Conservation (phyloP, 352 stramenopile genomes). For the Phytopythium chamaehyphon region DNA sequence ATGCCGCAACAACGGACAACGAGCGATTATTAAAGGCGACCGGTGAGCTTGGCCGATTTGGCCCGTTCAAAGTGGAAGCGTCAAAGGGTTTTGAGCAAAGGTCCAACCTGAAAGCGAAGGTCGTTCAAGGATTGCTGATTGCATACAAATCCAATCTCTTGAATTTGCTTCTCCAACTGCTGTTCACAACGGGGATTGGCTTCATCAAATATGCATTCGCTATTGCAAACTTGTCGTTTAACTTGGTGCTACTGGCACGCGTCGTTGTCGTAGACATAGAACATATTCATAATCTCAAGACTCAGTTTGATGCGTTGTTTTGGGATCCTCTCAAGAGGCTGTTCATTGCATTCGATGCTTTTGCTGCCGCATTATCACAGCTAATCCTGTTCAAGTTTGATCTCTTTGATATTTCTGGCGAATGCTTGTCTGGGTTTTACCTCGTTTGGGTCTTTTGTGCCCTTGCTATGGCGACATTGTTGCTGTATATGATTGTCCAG, state of each 20-base stretch:
- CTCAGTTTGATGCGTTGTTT: constrained; percentile 15
- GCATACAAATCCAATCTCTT: constrained; percentile 12
- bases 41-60: constrained; percentile 44
- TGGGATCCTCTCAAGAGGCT: constrained; percentile 17
- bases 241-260: constrained; percentile 42
- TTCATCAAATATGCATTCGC: constrained; percentile 43
- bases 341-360: constrained; percentile 18
- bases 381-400: constrained; percentile 22
- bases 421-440: constrained; percentile 38
- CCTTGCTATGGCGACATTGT: constrained; percentile 26
- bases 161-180: constrained; percentile 13
- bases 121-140: too few species aligned
- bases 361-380: constrained; percentile 15
- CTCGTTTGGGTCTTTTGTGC: constrained; percentile 18
- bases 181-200: constrained; percentile 18
- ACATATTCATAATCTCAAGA: constrained; percentile 18
- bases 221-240: constrained; percentile 56
- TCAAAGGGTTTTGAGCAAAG: constrained; percentile 3
- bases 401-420: constrained; percentile 18
- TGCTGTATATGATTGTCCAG: constrained; percentile 55
- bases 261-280: constrained; percentile 18
- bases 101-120: too few species aligned
- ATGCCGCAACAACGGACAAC: not conserved
- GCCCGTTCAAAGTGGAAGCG: constrained; percentile 34
- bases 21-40: constrained; percentile 9